These are phyloP conservation scores for Trichosporon sp. DNA, from an alignment of 1,284 basidiomycete genomes.

Conservation along the genomic window DNA sequence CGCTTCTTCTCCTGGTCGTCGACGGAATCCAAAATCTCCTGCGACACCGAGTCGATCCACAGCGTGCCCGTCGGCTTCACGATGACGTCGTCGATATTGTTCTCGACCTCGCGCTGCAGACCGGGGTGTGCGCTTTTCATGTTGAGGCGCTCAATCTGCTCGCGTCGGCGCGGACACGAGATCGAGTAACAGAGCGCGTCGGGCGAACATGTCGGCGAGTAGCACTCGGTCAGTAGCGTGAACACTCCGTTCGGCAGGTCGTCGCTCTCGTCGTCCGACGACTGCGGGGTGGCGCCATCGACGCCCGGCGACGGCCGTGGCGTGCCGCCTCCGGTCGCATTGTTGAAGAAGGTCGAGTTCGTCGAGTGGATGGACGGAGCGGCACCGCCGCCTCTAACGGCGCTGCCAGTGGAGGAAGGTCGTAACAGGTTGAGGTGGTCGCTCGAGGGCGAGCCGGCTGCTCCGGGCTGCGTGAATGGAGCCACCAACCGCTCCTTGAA, in stretches of 20 bases:
- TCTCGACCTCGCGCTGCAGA: constrained; percentile 70
- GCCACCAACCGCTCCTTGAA: constrained; percentile 63
- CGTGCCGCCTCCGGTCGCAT: background rate
- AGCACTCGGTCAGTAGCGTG: constrained; percentile 94
- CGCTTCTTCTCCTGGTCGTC: constrained; percentile 91
- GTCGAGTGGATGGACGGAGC: constrained; percentile 15
- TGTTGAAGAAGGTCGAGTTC: constrained; percentile 16
- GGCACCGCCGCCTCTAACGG: background rate
- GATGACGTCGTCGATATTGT: constrained; percentile 74
- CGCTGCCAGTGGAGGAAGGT: constrained; percentile 15
- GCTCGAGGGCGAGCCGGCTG: constrained; percentile 40
- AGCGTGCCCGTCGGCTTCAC: constrained; percentile 88
- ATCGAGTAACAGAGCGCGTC: constrained; percentile 95
- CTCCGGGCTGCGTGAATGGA: constrained; percentile 43
- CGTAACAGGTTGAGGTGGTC: constrained; percentile 28
- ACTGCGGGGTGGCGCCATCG: background rate
- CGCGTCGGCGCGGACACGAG: constrained; percentile 88
- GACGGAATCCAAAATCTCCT: constrained; percentile 89
- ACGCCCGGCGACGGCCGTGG: constrained; percentile 17
- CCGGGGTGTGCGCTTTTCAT: constrained; percentile 86
- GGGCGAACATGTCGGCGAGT: constrained; percentile 94
- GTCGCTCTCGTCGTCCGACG: constrained; percentile 53
- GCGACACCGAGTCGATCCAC: constrained; percentile 95
- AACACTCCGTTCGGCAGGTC: constrained; percentile 92
- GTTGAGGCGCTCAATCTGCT: constrained; percentile 87